These are phyloP conservation scores for Hypomontagnella submonticulosa DNA, from an alignment of 495 filamentous ascomycete species.

Conservation along the genomic window DNA sequence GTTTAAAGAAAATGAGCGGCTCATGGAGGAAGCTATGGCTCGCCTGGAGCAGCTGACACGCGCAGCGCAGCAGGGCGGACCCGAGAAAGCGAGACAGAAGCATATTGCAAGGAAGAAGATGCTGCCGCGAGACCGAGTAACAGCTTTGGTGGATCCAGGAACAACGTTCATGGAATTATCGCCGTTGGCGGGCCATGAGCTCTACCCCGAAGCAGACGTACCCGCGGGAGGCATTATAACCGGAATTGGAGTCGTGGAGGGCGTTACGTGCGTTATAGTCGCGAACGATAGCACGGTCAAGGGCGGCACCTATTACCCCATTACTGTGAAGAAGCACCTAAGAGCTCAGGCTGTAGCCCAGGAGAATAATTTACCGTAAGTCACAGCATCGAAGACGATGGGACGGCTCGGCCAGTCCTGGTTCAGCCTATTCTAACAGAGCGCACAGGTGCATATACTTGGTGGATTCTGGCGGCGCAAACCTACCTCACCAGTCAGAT, in stretches of 20 bases:
- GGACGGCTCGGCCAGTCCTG: background rate
- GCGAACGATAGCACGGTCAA: slow-evolving; percentile 99
- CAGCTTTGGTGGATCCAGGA: slow-evolving; percentile 86
- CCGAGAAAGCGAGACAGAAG: slow-evolving; percentile 87
- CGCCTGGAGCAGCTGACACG: slow-evolving; percentile 74
- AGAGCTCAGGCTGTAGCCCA: slow-evolving; percentile 91
- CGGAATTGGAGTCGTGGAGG: slow-evolving; percentile 89
- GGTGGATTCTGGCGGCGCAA: slow-evolving; percentile 95
- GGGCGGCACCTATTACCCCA: slow-evolving; percentile 98
- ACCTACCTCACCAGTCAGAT: slow-evolving; percentile 94
- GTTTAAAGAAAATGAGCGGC: slow-evolving; percentile 81
- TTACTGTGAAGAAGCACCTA: slow-evolving; percentile 98
- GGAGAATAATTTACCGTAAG: slow-evolving; percentile 77
- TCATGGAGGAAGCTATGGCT: slow-evolving; percentile 78
- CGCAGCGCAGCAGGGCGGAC: slow-evolving; percentile 77
- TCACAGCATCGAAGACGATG: slow-evolving; percentile 1
- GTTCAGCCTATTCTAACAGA: slow-evolving; percentile 13
- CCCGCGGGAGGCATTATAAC: slow-evolving; percentile 90
- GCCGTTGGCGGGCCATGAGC: slow-evolving; percentile 82
- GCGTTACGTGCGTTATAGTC: slow-evolving; percentile 92
- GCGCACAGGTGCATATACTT: slow-evolving; percentile 82
- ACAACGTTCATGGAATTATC: slow-evolving; percentile 93
- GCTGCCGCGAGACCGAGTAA: slow-evolving; percentile 90
- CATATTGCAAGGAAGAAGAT: slow-evolving; percentile 91
- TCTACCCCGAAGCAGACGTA: slow-evolving; percentile 81